Conservation (phyloP, 2,329 filamentous ascomycete species). For the Neonectria hederae region DNA sequence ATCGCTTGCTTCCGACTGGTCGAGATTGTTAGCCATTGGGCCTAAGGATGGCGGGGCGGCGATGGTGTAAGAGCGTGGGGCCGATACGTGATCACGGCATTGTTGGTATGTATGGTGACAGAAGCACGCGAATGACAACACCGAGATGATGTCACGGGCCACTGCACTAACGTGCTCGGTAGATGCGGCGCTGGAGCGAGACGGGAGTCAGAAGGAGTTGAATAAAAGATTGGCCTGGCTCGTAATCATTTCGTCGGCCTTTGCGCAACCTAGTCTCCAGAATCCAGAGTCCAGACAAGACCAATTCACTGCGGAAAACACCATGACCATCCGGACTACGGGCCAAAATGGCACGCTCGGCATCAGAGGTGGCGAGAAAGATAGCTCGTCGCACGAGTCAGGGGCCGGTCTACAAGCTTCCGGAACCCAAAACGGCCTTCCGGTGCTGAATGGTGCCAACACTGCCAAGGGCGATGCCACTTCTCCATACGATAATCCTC, state of each 20-base stretch:
- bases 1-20: slow-evolving; percentile 5
- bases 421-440: slow-evolving; percentile 11
- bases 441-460: slow-evolving; percentile 24
- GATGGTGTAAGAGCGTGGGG: slow-evolving; percentile 41
- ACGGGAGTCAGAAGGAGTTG: background rate
- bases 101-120: slow-evolving; percentile 26
- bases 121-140: slow-evolving; percentile 18
- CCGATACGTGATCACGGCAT: slow-evolving; percentile 33
- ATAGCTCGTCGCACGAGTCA: slow-evolving; percentile 9
- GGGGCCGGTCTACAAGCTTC: slow-evolving; percentile 14
- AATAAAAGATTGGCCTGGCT: slow-evolving; percentile 26
- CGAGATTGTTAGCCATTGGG: background rate
- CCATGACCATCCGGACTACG: slow-evolving; percentile 21
- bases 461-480: slow-evolving; percentile 27
- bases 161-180: slow-evolving; percentile 33
- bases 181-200: slow-evolving; percentile 4
- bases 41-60: slow-evolving; percentile 23
- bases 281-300: background rate
- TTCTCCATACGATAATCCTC: slow-evolving; percentile 35
- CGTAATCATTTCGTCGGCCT: background rate
- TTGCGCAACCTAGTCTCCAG: background rate
- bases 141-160: slow-evolving; percentile 31
- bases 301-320: background rate
- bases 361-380: slow-evolving; percentile 5
- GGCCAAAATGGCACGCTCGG: slow-evolving; percentile 20